Conservation (phyloP, 495 filamentous ascomycete species). For the Daldinia vernicosa region DNA sequence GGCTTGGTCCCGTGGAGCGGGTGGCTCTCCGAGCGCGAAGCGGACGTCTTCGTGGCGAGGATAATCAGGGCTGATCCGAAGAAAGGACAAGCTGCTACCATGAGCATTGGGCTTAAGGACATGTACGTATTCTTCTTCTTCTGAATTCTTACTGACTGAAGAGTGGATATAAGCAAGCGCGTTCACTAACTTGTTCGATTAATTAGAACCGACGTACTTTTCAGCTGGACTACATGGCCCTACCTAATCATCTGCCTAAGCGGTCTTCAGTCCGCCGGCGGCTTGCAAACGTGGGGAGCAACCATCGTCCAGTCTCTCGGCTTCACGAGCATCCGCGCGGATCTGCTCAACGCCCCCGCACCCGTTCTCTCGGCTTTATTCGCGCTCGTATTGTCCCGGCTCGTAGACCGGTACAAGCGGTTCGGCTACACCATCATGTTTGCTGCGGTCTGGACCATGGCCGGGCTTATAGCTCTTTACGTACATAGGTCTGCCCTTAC, state of each 20-base stretch:
- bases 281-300: slow-evolving; percentile 24
- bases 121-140: slow-evolving; percentile 6
- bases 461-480: slow-evolving; percentile 32
- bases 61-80: slow-evolving; percentile 30
- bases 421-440: slow-evolving; percentile 31
- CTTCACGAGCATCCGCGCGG: slow-evolving; percentile 30
- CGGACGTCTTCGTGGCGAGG: slow-evolving; percentile 27
- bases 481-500: slow-evolving; percentile 10
- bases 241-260: slow-evolving; percentile 37
- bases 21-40: slow-evolving; percentile 29
- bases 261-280: slow-evolving; percentile 27
- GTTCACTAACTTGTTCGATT: background rate
- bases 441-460: slow-evolving; percentile 27
- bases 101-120: slow-evolving; percentile 25
- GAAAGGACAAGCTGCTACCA: slow-evolving; percentile 29
- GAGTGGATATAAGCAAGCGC: background rate
- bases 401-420: slow-evolving; percentile 32
- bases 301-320: slow-evolving; percentile 28
- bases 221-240: slow-evolving; percentile 29
- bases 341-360: slow-evolving; percentile 26
- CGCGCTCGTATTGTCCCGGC: slow-evolving; percentile 13
- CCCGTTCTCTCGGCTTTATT: slow-evolving; percentile 20
- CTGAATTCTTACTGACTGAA: background rate
- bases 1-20: slow-evolving; percentile 29
- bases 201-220: slow-evolving; percentile 24